Percentiles rank a stretch among this genome's conserved stretches.
phyloP scores from a whole-genome alignment of 176 grass and related monocot genomes.

The Urochloa ruziziensis region DNA sequence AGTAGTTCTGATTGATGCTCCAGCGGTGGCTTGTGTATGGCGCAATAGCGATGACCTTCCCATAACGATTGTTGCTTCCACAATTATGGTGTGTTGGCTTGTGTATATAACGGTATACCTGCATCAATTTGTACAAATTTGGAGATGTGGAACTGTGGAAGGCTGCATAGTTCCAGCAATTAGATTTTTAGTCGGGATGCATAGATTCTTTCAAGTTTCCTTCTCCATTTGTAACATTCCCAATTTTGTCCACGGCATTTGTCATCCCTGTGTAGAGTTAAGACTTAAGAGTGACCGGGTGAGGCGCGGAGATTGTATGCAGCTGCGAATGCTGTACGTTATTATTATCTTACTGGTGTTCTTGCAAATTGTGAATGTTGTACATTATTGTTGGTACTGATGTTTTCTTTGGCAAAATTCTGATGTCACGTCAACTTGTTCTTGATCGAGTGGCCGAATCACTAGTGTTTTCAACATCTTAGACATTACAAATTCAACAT shows the following conservation, averaged over 20 bases:
- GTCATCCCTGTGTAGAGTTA: neutral
- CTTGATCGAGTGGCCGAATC: neutral
- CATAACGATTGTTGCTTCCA: neutral
- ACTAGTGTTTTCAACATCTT: neutral
- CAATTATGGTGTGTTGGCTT: neutral
- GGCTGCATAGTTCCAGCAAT: neutral
- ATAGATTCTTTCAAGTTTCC: conserved; percentile 15
- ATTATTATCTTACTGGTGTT: neutral
- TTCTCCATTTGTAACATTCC: neutral
- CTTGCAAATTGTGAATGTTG: neutral
- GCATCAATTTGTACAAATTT: conserved; percentile 1
- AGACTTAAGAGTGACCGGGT: neutral
- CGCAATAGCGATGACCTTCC: neutral
- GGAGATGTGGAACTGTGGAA: neutral
- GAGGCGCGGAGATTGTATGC: neutral
- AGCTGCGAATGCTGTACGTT: conserved; percentile 13
- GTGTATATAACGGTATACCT: conserved; percentile 18
- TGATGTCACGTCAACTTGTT: neutral
- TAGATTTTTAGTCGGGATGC: neutral
- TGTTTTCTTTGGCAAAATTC: neutral
- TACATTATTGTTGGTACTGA: neutral
- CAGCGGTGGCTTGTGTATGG: neutral
- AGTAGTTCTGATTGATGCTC: neutral
- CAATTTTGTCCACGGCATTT: conserved; percentile 33
- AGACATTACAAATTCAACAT: too few relatives aligned